Base-by-base conservation (phyloP, 2,329 filamentous ascomycete species). In the Tolypocladium amazonense region DNA sequence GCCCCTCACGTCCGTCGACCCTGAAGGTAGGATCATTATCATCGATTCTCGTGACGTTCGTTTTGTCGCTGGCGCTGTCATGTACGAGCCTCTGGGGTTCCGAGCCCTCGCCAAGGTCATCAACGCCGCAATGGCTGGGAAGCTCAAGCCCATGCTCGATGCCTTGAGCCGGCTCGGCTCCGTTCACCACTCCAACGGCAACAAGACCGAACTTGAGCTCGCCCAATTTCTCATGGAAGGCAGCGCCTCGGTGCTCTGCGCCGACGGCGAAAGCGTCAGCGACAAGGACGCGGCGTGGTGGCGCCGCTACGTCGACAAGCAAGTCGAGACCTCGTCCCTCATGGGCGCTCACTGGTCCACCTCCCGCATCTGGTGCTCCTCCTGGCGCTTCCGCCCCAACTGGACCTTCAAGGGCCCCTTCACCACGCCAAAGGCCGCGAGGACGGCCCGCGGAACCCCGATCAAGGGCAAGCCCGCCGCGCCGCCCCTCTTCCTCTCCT, bases 401-500 rank as follows among this genome's bases (percentile, higher is more conserved):
- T 78, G 73, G 72, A 65, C 70, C n/a, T 80, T 77, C 66, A 64
- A 64, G 18, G 72, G 72, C 0, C 72, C 72, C 6, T 75, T 72
- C 38, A 66, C 63, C 6, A 69, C 69, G 1, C 71, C 71, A 1
- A 18, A 61, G 37, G 43, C 66, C 3, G 63, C 68, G 20, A 56
- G 71, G 11, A 41, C 63, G 33, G n/a, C 66, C 20, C 11, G 8
- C 2, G 57, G 59, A 20, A n/a, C 41, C 4, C 15, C 47, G 2
- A 59, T 63, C 2, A 62, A 63, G 15, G 73, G 68, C 9, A 69
- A 63, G 45, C 78, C 78, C 0, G 67, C 68, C 0, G 74, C 74
- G 4, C 78, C 79, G 4, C 61, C 80, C 33, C 65, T 81, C 35
- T 79, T 79, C 65, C 62, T 80, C 4, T 71, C 73, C 14, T 76